Percentiles rank a stretch among this genome's conserved stretches.
Conservation (phyloP, 1,139 yeast genomes). For the Fermentozyma sake region DNA sequence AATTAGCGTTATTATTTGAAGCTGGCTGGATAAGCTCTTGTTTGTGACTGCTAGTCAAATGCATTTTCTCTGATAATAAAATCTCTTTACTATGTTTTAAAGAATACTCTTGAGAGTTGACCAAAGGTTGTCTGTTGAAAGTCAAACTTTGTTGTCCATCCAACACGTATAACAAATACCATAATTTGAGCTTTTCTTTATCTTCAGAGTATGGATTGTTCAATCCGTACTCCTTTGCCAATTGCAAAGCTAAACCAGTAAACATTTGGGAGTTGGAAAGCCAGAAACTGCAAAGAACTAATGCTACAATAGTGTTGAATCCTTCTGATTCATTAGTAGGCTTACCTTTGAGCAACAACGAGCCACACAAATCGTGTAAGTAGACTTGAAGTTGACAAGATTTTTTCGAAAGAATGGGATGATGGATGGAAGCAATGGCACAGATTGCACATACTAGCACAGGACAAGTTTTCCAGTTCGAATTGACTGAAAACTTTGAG, state of each 20-base stretch:
- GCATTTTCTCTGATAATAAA: constrained; percentile 14
- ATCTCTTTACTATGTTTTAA: constrained; percentile 37
- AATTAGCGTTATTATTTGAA: constrained; percentile 1
- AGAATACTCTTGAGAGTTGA: constrained; percentile 43
- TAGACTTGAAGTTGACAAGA: constrained; percentile 36
- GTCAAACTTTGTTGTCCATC: constrained; percentile 71
- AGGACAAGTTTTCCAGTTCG: constrained; percentile 55
- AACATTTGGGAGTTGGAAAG: constrained; percentile 61
- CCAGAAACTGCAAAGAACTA: constrained; percentile 69
- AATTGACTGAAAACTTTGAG: constrained; percentile 45
- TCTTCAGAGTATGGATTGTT: constrained; percentile 28
- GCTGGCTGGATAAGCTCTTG: too few species aligned
- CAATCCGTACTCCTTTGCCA: constrained; percentile 54
- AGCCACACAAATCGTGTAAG: constrained; percentile 43
- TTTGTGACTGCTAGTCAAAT: constrained; percentile 1
- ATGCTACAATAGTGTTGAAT: constrained; percentile 57
- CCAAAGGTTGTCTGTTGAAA: constrained; percentile 53
- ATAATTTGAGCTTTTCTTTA: constrained; percentile 51
- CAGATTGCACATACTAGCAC: constrained; percentile 58
- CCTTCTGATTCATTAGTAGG: constrained; percentile 47
- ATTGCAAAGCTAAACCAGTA: constrained; percentile 61
- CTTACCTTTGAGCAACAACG: constrained; percentile 38
- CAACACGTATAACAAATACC: constrained; percentile 64
- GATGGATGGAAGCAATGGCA: constrained; percentile 61
- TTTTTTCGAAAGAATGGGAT: constrained; percentile 39